Conservation (phyloP, 805 yeast genomes). For the Candida pini region DNA sequence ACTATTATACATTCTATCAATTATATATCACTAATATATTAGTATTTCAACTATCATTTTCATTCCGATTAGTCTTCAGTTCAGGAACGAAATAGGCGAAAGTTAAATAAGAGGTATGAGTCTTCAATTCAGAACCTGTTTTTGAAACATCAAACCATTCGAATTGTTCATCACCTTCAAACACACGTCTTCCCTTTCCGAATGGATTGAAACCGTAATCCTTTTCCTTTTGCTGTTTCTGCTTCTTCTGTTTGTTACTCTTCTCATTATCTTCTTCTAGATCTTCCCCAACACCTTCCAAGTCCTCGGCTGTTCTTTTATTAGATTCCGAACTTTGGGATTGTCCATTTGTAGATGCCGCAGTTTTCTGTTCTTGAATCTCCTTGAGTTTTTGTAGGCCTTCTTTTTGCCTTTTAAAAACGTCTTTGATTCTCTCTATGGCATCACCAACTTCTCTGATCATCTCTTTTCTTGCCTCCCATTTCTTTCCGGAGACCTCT, state of each 20-base stretch:
- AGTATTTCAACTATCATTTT: not conserved
- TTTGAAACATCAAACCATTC: conserved; percentile 83
- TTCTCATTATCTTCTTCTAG: conserved; percentile 7
- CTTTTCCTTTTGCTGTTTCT: conserved; percentile 16
- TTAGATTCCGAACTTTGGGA: conserved; percentile 10
- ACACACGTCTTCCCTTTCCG: conserved; percentile 80
- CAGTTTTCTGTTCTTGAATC: conserved; percentile 15
- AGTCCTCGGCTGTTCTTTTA: conserved; percentile 14
- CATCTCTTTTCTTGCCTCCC: conserved; percentile 88
- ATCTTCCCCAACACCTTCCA: conserved; percentile 18
- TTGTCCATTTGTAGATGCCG: conserved; percentile 23
- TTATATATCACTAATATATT: not conserved
- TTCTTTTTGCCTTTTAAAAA: conserved; percentile 62
- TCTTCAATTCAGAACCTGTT: conserved; percentile 78
- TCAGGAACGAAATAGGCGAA: conserved; percentile 61
- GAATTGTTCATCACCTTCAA: conserved; percentile 79
- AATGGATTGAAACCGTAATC: conserved; percentile 77
- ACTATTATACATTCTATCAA: not conserved
- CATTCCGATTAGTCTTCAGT: too few relatives aligned
- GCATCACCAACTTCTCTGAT: conserved; percentile 76
- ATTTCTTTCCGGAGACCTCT: conserved; percentile 76
- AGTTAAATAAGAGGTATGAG: conserved; percentile 90
- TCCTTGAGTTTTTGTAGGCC: conserved; percentile 53
- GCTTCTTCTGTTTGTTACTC: conserved; percentile 7
- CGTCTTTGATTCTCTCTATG: conserved; percentile 70